These are phyloP conservation scores for Trichoderma pleuroti DNA, from an alignment of 2,329 filamentous ascomycete species.

Conservation along the genomic window DNA sequence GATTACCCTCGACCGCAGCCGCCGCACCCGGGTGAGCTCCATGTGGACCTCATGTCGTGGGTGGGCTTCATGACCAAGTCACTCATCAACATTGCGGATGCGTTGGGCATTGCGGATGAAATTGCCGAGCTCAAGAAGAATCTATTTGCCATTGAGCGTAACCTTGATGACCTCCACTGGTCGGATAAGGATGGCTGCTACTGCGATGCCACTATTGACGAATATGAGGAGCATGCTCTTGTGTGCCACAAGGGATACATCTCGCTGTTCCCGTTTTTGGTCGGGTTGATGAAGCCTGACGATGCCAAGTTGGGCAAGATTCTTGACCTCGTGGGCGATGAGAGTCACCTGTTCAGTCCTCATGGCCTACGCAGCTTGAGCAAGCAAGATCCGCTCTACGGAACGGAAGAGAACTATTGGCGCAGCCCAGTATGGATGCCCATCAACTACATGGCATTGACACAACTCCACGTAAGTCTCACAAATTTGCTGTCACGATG, in stretches of 20 bases:
- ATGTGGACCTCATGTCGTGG: conserved; percentile 93
- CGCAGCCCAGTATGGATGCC: conserved; percentile 92
- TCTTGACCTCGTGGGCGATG: conserved; percentile 73
- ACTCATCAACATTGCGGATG: conserved; percentile 74
- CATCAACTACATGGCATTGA: conserved; percentile 85
- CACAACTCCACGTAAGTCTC: conserved; percentile 69
- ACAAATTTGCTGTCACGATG: not conserved
- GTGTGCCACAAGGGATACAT: conserved; percentile 98
- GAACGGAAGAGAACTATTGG: conserved; percentile 96
- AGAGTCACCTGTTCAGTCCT: conserved; percentile 83
- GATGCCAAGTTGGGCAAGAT: conserved; percentile 71
- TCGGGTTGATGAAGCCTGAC: conserved; percentile 71
- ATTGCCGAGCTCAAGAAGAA: conserved; percentile 67
- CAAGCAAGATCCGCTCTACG: conserved; percentile 77
- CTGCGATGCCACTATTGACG: conserved; percentile 93
- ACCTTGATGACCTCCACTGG: conserved; percentile 94
- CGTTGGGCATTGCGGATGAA: conserved; percentile 74
- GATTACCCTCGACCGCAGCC: conserved; percentile 94
- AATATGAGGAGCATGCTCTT: conserved; percentile 83
- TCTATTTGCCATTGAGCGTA: conserved; percentile 73
- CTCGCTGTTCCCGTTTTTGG: conserved; percentile 86
- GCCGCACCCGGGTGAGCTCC: conserved; percentile 91
- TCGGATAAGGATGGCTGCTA: conserved; percentile 74
- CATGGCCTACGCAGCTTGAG: conserved; percentile 89
- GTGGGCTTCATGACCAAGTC: conserved; percentile 92